Evolutionary conservation across 345 rosid species (phyloP).

Genomic region (Linum tenue): DNA sequence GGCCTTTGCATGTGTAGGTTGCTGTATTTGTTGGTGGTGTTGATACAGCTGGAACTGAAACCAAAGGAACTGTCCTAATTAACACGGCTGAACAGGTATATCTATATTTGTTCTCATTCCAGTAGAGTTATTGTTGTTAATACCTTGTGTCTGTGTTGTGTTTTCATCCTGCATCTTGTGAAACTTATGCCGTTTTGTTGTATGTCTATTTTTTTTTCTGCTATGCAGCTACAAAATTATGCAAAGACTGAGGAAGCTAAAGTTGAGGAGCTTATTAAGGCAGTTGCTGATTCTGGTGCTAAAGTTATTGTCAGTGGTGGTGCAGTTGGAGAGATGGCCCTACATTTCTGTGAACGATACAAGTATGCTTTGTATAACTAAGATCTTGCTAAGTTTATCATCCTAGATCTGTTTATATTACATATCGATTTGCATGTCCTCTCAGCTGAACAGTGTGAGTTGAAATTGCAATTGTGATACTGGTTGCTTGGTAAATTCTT

Average conservation of each 20-base stretch:
- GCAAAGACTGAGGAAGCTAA: constrained; percentile 96
- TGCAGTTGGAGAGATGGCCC: constrained; percentile 96
- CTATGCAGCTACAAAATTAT: constrained; percentile 76
- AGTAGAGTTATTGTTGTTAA: background rate
- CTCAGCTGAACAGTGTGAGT: background rate
- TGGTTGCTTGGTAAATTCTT: background rate
- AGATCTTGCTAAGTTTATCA: background rate
- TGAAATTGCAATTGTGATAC: background rate
- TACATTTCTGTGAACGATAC: constrained; percentile 98
- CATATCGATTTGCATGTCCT: background rate
- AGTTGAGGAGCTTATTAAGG: constrained; percentile 84
- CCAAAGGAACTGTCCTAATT: constrained; percentile 95
- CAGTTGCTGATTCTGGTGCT: constrained; percentile 95
- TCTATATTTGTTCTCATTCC: background rate
- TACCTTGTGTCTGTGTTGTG: background rate
- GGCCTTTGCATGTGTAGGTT: constrained; percentile 33
- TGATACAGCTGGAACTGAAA: constrained; percentile 93
- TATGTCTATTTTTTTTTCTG: background rate
- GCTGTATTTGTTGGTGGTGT: constrained; percentile 97
- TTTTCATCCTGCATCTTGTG: background rate
- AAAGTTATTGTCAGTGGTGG: constrained; percentile 93
- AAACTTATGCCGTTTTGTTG: background rate
- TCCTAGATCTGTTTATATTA: background rate
- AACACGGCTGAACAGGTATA: constrained; percentile 85
- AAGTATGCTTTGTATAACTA: constrained; percentile 39